These are phyloP conservation scores for Cladosporium austrohemisphaericum DNA, from an alignment of 2,329 filamentous ascomycete genomes.

Conservation along the genomic window DNA sequence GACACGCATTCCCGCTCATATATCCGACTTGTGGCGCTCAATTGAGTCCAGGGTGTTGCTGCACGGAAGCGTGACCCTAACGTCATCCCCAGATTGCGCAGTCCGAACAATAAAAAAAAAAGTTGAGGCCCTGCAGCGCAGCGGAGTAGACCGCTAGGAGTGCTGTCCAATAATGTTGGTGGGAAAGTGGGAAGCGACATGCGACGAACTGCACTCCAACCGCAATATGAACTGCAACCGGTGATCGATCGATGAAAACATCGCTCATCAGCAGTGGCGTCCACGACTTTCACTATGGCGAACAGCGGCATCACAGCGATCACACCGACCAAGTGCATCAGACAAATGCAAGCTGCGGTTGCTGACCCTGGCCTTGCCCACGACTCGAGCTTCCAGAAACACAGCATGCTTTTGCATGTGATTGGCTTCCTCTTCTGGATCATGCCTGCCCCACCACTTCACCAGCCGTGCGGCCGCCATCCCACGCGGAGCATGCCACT, in stretches of 20 bases:
- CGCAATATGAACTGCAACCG: neutral
- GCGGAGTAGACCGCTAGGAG: slow-evolving; percentile 1
- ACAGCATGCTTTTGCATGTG: slow-evolving; percentile 9
- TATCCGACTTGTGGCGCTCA: slow-evolving; percentile 8
- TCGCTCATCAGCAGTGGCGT: neutral
- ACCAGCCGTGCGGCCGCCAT: slow-evolving; percentile 15
- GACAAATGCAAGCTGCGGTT: slow-evolving; percentile 1
- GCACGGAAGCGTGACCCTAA: slow-evolving; percentile 9
- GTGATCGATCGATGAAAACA: neutral
- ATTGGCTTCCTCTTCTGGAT: slow-evolving; percentile 8
- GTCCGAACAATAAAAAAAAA: slow-evolving; percentile 4
- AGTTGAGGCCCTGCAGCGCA: slow-evolving; percentile 5
- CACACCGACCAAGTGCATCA: neutral
- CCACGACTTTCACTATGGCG: neutral
- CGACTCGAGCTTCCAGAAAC: slow-evolving; percentile 8
- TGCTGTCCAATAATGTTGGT: neutral
- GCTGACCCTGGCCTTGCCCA: slow-evolving; percentile 12
- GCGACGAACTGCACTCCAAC: too few species aligned
- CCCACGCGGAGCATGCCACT: slow-evolving; percentile 14
- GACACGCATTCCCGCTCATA: slow-evolving; percentile 5
- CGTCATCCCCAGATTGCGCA: slow-evolving; percentile 10
- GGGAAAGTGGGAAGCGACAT: neutral
- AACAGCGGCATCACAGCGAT: neutral
- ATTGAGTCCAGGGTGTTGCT: neutral
- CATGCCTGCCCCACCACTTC: slow-evolving; percentile 12